Evolutionary conservation across 805 yeast genomes (phyloP).

Genomic region (Metschnikowia lunata): DNA sequence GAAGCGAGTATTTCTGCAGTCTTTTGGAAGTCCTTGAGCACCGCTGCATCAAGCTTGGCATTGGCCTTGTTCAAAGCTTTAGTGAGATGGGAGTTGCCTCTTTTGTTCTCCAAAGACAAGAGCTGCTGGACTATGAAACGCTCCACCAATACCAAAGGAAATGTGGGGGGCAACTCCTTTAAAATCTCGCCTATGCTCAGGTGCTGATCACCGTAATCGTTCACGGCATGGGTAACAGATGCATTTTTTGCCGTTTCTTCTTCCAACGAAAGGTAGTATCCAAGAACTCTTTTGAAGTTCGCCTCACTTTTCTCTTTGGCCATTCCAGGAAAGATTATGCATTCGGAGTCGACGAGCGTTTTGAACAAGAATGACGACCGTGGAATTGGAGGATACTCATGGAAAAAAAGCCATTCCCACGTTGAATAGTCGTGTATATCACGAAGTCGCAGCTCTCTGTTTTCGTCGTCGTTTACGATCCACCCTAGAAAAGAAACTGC

Average conservation of each 20-base stretch:
- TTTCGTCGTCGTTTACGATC: not conserved
- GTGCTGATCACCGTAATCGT: slow-evolving; percentile 16
- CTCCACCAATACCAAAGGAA: slow-evolving; percentile 27
- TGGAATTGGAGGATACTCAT: slow-evolving; percentile 22
- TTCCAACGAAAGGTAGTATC: slow-evolving; percentile 16
- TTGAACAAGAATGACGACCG: slow-evolving; percentile 16
- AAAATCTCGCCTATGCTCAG: slow-evolving; percentile 26
- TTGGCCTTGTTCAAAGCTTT: slow-evolving; percentile 31
- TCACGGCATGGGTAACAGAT: slow-evolving; percentile 28
- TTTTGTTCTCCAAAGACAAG: slow-evolving; percentile 18
- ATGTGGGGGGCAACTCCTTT: slow-evolving; percentile 25
- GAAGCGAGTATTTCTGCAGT: not conserved
- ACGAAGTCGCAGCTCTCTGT: slow-evolving; percentile 8
- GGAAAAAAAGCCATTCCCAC: slow-evolving; percentile 30
- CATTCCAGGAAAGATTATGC: not conserved
- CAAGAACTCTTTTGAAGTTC: slow-evolving; percentile 17
- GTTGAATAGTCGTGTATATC: slow-evolving; percentile 27
- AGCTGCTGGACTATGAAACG: slow-evolving; percentile 23
- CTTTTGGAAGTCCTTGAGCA: slow-evolving; percentile 21
- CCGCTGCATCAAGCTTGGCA: slow-evolving; percentile 17
- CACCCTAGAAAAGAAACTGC: slow-evolving; percentile 1
- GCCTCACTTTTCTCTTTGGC: slow-evolving; percentile 1
- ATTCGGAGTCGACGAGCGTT: not conserved
- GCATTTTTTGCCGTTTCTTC: slow-evolving; percentile 8
- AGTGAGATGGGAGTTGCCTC: slow-evolving; percentile 17